These are phyloP conservation scores for Pestalotiopsis sp. DNA, from an alignment of 2,329 filamentous ascomycete species.

Conservation along the genomic window DNA sequence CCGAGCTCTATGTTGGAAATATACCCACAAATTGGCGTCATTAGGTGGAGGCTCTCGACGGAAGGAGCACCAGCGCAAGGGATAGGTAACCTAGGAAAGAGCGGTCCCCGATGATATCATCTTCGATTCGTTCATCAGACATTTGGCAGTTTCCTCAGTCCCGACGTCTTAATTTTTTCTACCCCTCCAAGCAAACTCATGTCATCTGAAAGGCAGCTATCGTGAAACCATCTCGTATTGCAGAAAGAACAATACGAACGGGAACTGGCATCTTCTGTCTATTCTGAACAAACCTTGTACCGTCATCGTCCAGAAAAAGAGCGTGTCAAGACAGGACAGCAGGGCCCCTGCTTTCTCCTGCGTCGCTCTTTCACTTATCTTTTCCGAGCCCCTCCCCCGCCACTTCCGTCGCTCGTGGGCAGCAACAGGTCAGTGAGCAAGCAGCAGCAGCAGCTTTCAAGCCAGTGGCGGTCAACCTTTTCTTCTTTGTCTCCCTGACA, in stretches of 20 bases:
- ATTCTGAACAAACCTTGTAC: neutral
- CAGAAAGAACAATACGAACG: neutral
- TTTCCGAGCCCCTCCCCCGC: neutral
- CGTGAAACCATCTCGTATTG: neutral
- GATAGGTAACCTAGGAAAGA: neutral
- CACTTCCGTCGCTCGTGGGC: neutral
- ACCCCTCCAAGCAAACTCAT: neutral
- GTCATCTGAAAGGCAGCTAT: neutral
- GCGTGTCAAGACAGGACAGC: neutral
- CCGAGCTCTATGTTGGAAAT: neutral
- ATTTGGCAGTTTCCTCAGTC: neutral
- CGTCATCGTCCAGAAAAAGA: neutral
- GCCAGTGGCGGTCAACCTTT: conserved; percentile 9
- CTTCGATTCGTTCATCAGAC: neutral
- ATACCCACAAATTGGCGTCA: conserved; percentile 7
- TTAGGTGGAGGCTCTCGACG: neutral
- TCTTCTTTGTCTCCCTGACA: conserved; percentile 1
- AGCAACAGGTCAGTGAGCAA: too few relatives aligned
- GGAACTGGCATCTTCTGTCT: neutral
- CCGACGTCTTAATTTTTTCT: neutral
- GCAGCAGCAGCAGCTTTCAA: neutral
- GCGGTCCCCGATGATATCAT: conserved; percentile 4
- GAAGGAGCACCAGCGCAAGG: neutral
- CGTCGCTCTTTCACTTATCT: neutral
- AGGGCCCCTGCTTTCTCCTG: neutral